phyloP scores from a whole-genome alignment of 1,284 basidiomycete genomes.

The Heliocybe sulcata region DNA sequence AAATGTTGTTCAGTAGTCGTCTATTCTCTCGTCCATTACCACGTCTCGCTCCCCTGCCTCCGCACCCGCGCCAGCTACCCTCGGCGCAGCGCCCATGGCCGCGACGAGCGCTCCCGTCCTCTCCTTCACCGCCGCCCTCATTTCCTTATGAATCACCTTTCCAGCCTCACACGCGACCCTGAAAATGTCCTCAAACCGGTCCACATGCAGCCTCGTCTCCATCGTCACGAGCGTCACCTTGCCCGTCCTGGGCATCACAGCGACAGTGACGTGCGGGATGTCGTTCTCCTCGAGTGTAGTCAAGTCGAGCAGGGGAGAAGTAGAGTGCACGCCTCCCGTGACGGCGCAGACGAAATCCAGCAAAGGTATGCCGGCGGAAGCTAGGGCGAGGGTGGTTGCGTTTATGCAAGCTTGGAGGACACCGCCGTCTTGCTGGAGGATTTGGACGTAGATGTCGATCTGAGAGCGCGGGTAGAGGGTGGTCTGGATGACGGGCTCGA shows the following conservation, averaged over 20 bases:
- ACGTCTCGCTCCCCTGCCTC: constrained; percentile 17
- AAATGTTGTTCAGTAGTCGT: constrained; percentile 15
- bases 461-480: constrained; percentile 89
- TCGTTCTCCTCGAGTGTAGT: constrained; percentile 87
- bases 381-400: constrained; percentile 87
- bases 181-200: constrained; percentile 89
- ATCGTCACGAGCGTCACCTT: constrained; percentile 86
- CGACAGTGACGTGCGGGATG: constrained; percentile 83
- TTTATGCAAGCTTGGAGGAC: constrained; percentile 94
- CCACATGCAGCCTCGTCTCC: constrained; percentile 92
- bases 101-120: constrained; percentile 59
- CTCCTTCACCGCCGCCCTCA: constrained; percentile 67
- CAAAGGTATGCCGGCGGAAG: constrained; percentile 87
- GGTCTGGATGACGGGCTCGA: constrained; percentile 91
- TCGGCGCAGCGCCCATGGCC: constrained; percentile 29
- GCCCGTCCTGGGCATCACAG: constrained; percentile 77
- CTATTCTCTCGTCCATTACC: constrained; percentile 15
- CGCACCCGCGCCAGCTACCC: constrained; percentile 5
- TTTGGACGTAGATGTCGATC: constrained; percentile 91
- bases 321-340: constrained; percentile 73
- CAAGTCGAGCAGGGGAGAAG: constrained; percentile 80
- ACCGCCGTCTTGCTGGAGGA: constrained; percentile 90
- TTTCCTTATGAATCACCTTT: constrained; percentile 76
- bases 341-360: constrained; percentile 87
- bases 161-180: constrained; percentile 73